phyloP scores from a whole-genome alignment of 2,329 filamentous ascomycete species.

The Ophiocordyceps camponoti-floridani region DNA sequence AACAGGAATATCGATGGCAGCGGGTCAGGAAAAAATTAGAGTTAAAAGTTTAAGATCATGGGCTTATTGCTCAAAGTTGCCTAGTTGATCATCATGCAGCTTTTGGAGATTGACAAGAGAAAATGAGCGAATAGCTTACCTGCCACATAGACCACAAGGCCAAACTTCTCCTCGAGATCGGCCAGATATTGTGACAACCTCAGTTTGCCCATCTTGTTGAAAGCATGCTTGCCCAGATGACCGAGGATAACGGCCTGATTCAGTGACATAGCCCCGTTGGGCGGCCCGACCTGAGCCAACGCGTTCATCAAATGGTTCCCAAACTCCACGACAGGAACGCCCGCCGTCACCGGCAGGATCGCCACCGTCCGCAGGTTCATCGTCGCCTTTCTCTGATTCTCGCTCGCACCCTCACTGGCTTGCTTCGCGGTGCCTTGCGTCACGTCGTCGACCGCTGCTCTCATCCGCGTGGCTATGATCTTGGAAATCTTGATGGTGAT shows the following conservation, averaged over 20 bases:
- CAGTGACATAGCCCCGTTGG: slow-evolving; percentile 77
- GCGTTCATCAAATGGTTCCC: slow-evolving; percentile 78
- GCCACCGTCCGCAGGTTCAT: slow-evolving; percentile 87
- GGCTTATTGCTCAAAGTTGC: slow-evolving; percentile 26
- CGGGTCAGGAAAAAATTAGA: slow-evolving; percentile 52
- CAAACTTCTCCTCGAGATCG: slow-evolving; percentile 92
- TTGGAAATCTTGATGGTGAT: slow-evolving; percentile 99
- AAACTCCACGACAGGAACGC: slow-evolving; percentile 90
- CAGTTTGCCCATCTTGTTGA: slow-evolving; percentile 92
- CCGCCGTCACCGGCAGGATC: slow-evolving; percentile 74
- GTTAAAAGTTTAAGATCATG: slow-evolving; percentile 35
- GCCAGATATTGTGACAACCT: slow-evolving; percentile 92
- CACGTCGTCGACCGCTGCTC: slow-evolving; percentile 69
- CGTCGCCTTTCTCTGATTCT: slow-evolving; percentile 55
- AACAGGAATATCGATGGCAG: neutral
- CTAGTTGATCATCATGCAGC: slow-evolving; percentile 33
- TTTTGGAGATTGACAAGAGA: neutral
- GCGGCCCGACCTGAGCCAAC: slow-evolving; percentile 71
- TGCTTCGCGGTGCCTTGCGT: slow-evolving; percentile 49
- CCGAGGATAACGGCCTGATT: slow-evolving; percentile 90
- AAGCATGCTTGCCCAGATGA: slow-evolving; percentile 87
- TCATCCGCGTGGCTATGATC: slow-evolving; percentile 91
- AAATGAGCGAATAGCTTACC: slow-evolving; percentile 26
- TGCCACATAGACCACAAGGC: slow-evolving; percentile 85
- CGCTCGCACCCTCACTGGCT: slow-evolving; percentile 33